These are phyloP conservation scores for Stylonectria norvegica DNA, from an alignment of 2,329 filamentous ascomycete genomes.

Conservation along the genomic window DNA sequence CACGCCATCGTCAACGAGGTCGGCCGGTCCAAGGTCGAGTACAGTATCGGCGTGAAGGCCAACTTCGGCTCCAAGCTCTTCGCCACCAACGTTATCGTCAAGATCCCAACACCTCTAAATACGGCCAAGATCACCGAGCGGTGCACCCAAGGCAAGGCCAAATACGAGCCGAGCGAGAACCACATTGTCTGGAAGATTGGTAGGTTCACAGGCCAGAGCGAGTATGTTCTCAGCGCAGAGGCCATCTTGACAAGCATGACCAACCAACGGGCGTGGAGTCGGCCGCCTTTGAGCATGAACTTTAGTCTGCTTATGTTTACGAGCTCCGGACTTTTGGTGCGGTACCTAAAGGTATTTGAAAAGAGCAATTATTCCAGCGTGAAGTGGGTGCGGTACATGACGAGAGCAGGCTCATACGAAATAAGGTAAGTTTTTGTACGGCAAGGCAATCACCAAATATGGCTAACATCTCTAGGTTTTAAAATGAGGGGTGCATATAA, in stretches of 20 bases:
- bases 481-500: slow-evolving; percentile 17
- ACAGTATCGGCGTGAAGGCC: slow-evolving; percentile 94
- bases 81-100: slow-evolving; percentile 91
- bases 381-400: slow-evolving; percentile 99
- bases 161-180: slow-evolving; percentile 97
- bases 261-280: slow-evolving; percentile 94
- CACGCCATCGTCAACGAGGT: slow-evolving; percentile 98
- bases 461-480: slow-evolving; percentile 33
- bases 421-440: slow-evolving; percentile 66
- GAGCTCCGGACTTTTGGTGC: slow-evolving; percentile 83
- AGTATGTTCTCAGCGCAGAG: slow-evolving; percentile 92
- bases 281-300: slow-evolving; percentile 85
- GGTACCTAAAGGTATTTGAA: slow-evolving; percentile 98
- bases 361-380: slow-evolving; percentile 99
- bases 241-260: slow-evolving; percentile 95
- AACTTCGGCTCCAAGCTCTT: slow-evolving; percentile 97
- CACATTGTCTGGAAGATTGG: slow-evolving; percentile 99
- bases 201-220: slow-evolving; percentile 95
- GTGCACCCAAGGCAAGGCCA: slow-evolving; percentile 93
- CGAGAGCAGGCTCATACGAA: slow-evolving; percentile 93
- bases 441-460: not conserved
- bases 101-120: slow-evolving; percentile 93
- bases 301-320: slow-evolving; percentile 99
- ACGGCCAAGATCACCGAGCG: slow-evolving; percentile 91
- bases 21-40: slow-evolving; percentile 95